These are phyloP conservation scores for Aspergillus panamensis DNA, from an alignment of 495 filamentous ascomycete genomes.

Conservation along the genomic window DNA sequence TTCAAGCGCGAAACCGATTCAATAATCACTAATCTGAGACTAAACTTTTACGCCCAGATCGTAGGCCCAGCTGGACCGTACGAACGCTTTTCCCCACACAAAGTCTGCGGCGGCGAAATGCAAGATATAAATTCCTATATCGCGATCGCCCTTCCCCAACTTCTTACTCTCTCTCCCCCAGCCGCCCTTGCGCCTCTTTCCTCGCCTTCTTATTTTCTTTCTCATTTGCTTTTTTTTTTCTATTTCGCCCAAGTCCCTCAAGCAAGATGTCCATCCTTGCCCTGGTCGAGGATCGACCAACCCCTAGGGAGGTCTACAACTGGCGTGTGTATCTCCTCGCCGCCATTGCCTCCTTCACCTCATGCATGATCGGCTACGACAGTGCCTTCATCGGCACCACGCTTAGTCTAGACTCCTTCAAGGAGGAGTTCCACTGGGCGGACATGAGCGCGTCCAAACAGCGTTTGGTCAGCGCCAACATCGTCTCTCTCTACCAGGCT, in stretches of 20 bases:
- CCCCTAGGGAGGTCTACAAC: constrained; percentile 70
- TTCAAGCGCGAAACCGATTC: not conserved
- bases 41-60: not conserved
- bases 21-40: not conserved
- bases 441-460: constrained; percentile 37
- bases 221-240: not conserved
- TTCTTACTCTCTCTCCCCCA: not conserved
- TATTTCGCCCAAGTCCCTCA: too few relatives aligned
- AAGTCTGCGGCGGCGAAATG: constrained; percentile 14
- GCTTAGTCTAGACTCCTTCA: constrained; percentile 62
- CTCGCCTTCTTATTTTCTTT: not conserved
- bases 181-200: not conserved
- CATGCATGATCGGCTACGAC: constrained; percentile 74
- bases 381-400: constrained; percentile 72
- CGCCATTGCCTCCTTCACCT: constrained; percentile 65
- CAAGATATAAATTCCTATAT: constrained; percentile 3
- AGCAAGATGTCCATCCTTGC: constrained; percentile 56
- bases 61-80: too few relatives aligned
- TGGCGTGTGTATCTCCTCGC: constrained; percentile 68
- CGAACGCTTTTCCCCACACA: constrained; percentile 31
- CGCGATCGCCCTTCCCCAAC: not conserved
- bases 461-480: constrained; percentile 60
- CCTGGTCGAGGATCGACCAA: constrained; percentile 65
- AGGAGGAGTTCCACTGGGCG: constrained; percentile 55
- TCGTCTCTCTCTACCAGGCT: constrained; percentile 66